Percentiles rank a stretch among this genome's conserved stretches.
phyloP scores from a whole-genome alignment of 805 yeast species.

The Wickerhamia fluorescens region DNA sequence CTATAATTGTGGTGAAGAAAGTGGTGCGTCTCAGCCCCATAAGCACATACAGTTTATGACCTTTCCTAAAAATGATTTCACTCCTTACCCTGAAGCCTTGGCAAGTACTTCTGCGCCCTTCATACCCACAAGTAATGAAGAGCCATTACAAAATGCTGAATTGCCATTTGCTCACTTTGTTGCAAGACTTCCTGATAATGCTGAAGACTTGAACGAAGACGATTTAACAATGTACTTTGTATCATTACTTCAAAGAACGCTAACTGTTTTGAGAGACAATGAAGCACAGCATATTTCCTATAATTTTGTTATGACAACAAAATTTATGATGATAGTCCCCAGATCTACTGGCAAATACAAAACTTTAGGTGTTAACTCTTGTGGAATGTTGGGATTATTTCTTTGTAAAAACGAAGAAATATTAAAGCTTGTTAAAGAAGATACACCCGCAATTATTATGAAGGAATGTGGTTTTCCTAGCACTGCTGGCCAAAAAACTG shows the following conservation, averaged over 20 bases:
- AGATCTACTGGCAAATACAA: constrained; percentile 52
- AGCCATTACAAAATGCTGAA: constrained; percentile 55
- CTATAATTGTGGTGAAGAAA: constrained; percentile 78
- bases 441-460: constrained; percentile 49
- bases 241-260: constrained; percentile 60
- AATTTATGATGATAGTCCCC: constrained; percentile 86
- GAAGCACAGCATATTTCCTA: constrained; percentile 50
- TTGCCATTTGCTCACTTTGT: constrained; percentile 79
- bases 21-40: constrained; percentile 95
- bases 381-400: constrained; percentile 74
- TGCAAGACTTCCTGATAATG: constrained; percentile 45
- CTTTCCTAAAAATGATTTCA: constrained; percentile 36
- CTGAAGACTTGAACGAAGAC: constrained; percentile 42
- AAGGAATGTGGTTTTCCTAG: constrained; percentile 60
- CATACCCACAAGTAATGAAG: constrained; percentile 45
- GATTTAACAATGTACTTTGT: constrained; percentile 62
- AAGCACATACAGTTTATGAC: constrained; percentile 85
- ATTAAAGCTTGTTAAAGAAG: constrained; percentile 37
- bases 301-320: constrained; percentile 73
- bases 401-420: constrained; percentile 63
- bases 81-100: constrained; percentile 48
- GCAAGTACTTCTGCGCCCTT: constrained; percentile 40
- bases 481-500: constrained; percentile 48
- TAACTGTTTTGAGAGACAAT: constrained; percentile 57
- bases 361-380: constrained; percentile 62